These are phyloP conservation scores for Phytophthora constricta DNA, from an alignment of 352 stramenopile genomes.

Conservation along the genomic window DNA sequence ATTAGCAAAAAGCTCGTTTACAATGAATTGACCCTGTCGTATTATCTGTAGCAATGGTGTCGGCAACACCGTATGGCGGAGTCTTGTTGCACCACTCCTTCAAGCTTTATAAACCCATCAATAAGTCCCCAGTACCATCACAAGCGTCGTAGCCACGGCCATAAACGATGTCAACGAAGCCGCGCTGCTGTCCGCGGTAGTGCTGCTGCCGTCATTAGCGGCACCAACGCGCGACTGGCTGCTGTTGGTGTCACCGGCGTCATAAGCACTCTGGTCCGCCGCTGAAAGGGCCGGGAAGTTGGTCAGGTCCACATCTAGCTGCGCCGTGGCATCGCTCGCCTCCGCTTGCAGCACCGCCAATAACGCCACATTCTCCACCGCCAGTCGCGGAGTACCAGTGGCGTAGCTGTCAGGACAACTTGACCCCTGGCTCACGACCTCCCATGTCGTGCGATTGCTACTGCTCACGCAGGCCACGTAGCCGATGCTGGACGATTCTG, in stretches of 20 bases:
- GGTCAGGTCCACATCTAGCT: slow-evolving; percentile 57
- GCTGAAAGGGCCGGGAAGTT: slow-evolving; percentile 55
- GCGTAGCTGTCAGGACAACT: slow-evolving; percentile 50
- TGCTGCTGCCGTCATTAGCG: slow-evolving; percentile 12
- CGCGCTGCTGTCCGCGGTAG: slow-evolving; percentile 8
- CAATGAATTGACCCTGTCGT: too few species aligned
- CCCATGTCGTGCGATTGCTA: slow-evolving; percentile 52
- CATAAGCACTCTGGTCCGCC: slow-evolving; percentile 50
- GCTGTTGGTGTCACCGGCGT: slow-evolving; percentile 35
- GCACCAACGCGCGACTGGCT: slow-evolving; percentile 26
- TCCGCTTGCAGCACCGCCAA: slow-evolving; percentile 35
- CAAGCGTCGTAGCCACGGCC: not conserved
- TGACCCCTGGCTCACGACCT: slow-evolving; percentile 52
- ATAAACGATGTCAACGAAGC: not conserved
- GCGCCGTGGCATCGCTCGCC: slow-evolving; percentile 39
- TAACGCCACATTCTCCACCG: slow-evolving; percentile 63
- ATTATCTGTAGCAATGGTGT: too few species aligned
- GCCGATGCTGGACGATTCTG: slow-evolving; percentile 44
- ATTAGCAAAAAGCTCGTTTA: too few species aligned
- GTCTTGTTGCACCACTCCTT: too few species aligned
- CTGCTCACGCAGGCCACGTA: slow-evolving; percentile 66
- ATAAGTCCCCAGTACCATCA: slow-evolving; percentile 3
- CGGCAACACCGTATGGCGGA: too few species aligned
- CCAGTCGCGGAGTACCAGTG: slow-evolving; percentile 41
- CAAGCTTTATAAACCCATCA: too few species aligned